Conservation (phyloP, 805 yeast species). For the Naumovozyma baii region DNA sequence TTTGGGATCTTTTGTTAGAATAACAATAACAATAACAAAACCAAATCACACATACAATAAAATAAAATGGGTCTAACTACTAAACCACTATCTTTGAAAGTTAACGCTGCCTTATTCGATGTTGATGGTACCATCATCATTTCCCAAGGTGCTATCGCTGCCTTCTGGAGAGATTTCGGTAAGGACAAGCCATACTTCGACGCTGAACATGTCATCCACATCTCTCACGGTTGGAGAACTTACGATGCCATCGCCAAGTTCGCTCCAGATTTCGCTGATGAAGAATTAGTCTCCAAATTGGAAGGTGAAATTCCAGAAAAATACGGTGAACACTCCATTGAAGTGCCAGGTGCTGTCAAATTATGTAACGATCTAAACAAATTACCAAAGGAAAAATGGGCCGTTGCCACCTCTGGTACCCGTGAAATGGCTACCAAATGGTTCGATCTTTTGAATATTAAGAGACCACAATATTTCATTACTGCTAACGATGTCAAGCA, state of each 20-base stretch:
- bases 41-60: not conserved
- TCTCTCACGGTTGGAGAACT: conserved; percentile 78
- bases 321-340: conserved; percentile 62
- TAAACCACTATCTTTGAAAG: conserved; percentile 28
- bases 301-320: conserved; percentile 63
- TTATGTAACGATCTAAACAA: conserved; percentile 46
- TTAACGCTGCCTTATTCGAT: conserved; percentile 57
- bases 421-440: conserved; percentile 67
- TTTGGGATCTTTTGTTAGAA: not conserved
- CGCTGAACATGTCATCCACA: conserved; percentile 60
- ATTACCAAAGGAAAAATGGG: conserved; percentile 58
- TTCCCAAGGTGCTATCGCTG: conserved; percentile 74
- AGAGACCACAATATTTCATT: conserved; percentile 64
- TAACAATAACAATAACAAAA: not conserved
- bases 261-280: conserved; percentile 66
- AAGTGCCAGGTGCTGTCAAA: conserved; percentile 67
- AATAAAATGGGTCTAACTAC: conserved; percentile 18
- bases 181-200: conserved; percentile 56
- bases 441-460: conserved; percentile 55
- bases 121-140: conserved; percentile 82
- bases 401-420: conserved; percentile 81
- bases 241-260: conserved; percentile 64
- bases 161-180: conserved; percentile 71
- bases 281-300: conserved; percentile 52
- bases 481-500: conserved; percentile 70